A percentile compares a stretch with the other conserved stretches of the same genome.
phyloP scores from a whole-genome alignment of 2,329 filamentous ascomycete genomes.

The Sporothrix sp. region DNA sequence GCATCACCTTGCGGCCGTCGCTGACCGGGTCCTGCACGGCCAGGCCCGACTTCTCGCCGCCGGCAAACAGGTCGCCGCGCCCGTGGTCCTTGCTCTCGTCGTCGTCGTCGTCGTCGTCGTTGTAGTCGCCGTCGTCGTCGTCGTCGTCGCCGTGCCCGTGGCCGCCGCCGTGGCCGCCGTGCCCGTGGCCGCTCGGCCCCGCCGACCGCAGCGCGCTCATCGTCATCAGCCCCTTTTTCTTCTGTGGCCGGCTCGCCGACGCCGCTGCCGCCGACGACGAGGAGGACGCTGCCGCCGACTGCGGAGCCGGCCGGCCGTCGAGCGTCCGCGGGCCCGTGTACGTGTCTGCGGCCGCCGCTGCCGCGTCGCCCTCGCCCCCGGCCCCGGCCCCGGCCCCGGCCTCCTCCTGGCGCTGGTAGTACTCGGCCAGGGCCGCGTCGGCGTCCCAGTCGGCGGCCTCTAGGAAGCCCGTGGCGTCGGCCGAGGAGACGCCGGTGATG shows the following conservation, averaged over 20 bases:
- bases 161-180: constrained; percentile 51
- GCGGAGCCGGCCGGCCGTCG: constrained; percentile 50
- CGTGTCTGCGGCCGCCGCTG: constrained; percentile 29
- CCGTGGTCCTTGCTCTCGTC: constrained; percentile 48
- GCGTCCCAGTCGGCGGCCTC: constrained; percentile 57
- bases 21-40: constrained; percentile 52
- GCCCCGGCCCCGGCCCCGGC: constrained; percentile 34
- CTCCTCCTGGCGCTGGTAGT: constrained; percentile 49
- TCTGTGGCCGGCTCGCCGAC: constrained; percentile 28
- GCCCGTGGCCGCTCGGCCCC: constrained; percentile 35
- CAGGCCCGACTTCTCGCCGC: constrained; percentile 72
- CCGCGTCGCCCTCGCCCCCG: constrained; percentile 22
- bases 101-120: constrained; percentile 49
- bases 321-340: constrained; percentile 55
- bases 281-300: constrained; percentile 22
- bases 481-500: constrained; percentile 14
- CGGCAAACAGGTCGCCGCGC: constrained; percentile 64
- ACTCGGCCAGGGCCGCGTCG: constrained; percentile 50
- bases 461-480: constrained; percentile 52
- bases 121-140: constrained; percentile 43
- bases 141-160: constrained; percentile 47
- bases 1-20: constrained; percentile 37
- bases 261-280: constrained; percentile 24
- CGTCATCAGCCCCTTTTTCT: constrained; percentile 53
- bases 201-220: constrained; percentile 44